phyloP scores from a whole-genome alignment of 78 protist genomes.

The Chrysochromulina tobinii region DNA sequence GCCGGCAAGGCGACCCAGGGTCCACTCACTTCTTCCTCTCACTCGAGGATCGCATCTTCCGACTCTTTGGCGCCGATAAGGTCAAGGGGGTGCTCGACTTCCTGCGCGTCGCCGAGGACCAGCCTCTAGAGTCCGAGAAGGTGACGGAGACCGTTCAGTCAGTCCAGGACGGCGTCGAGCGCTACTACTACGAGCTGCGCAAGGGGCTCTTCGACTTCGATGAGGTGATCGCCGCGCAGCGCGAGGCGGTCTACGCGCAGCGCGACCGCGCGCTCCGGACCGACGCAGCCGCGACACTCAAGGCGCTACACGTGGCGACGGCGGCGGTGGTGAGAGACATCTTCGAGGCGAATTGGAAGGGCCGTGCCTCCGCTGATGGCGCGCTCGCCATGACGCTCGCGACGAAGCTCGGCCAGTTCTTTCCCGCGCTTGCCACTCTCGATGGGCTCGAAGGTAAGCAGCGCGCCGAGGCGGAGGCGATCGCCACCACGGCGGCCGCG shows the following conservation, averaged over 20 bases:
- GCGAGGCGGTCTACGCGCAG: neutral
- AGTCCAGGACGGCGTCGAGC: slow-evolving; percentile 1
- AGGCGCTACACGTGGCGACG: neutral
- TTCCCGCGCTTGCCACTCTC: neutral
- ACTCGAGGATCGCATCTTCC: slow-evolving; percentile 50
- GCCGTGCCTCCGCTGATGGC: neutral
- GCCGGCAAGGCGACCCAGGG: slow-evolving; percentile 59
- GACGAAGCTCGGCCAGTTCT: neutral
- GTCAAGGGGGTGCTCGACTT: neutral
- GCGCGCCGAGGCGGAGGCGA: neutral
- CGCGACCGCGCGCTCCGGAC: neutral
- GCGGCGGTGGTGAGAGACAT: neutral
- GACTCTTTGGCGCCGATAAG: slow-evolving; percentile 51
- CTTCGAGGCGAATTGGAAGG: neutral
- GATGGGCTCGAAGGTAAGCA: too few species aligned
- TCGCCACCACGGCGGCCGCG: neutral
- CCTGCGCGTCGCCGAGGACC: neutral
- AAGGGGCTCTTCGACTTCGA: slow-evolving; percentile 47
- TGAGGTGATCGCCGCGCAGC: neutral
- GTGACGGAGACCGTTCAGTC: neutral
- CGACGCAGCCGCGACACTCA: neutral
- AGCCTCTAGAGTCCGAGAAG: neutral
- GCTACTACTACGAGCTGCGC: slow-evolving; percentile 40
- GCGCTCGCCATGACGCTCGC: neutral
- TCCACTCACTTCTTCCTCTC: slow-evolving; percentile 53